Evolutionary conservation across 164 flowering plant species (phyloP).

Genomic region (Buxus sempervirens): DNA sequence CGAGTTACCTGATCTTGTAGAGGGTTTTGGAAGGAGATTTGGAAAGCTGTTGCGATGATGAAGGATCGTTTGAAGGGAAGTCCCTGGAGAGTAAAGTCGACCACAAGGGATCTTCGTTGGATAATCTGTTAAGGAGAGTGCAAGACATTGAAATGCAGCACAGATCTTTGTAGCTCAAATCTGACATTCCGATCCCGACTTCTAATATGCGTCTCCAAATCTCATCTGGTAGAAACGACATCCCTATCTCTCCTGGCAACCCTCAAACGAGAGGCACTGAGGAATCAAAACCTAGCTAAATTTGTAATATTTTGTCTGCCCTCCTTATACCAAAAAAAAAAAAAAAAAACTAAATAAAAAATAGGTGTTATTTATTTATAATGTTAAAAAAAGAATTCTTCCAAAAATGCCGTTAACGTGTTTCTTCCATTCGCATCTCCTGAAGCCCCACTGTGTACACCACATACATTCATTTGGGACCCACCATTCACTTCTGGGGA

Average conservation of each 20-base stretch:
- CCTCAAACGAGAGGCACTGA: too few species aligned
- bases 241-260: not conserved
- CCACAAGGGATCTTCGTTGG: slow-evolving; percentile 53
- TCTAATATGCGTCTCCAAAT: slow-evolving; percentile 56
- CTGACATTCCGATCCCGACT: slow-evolving; percentile 27
- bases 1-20: slow-evolving; percentile 37
- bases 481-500: too few species aligned
- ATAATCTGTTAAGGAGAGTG: slow-evolving; percentile 42
- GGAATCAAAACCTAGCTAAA: too few species aligned
- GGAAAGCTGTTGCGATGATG: slow-evolving; percentile 2
- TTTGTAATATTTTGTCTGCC: too few species aligned
- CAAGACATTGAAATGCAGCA: slow-evolving; percentile 59
- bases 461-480: too few species aligned
- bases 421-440: too few species aligned
- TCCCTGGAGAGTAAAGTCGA: slow-evolving; percentile 43
- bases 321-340: too few species aligned
- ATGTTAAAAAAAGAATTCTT: too few species aligned
- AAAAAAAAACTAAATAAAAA: too few species aligned
- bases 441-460: too few species aligned
- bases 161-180: slow-evolving; percentile 42
- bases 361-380: too few species aligned
- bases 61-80: slow-evolving; percentile 20
- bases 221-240: slow-evolving; percentile 53
- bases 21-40: slow-evolving; percentile 21
- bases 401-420: too few species aligned